These are phyloP conservation scores for Boletus reticuloceps DNA, from an alignment of 768 basidiomycete species.

Conservation along the genomic window DNA sequence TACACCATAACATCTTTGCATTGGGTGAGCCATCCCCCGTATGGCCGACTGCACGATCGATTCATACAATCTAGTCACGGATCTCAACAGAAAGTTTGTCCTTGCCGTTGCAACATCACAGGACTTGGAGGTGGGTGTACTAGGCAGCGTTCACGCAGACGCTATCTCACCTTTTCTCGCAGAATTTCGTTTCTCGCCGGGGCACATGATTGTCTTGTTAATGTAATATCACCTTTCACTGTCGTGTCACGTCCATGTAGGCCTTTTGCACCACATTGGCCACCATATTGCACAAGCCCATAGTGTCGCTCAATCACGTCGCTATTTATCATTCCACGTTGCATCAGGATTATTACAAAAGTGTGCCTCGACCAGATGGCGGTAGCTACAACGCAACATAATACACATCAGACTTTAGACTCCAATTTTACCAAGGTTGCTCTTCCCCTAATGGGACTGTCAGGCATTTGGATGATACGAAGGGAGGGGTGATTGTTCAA, in stretches of 20 bases:
- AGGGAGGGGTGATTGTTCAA: no score
- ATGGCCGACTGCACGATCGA: slow-evolving; percentile 1
- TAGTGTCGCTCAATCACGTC: no score
- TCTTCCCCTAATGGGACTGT: no score
- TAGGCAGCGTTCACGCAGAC: not conserved
- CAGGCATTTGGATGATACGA: no score
- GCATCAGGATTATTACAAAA: not conserved
- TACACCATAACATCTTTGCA: slow-evolving; percentile 70
- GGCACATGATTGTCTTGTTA: slow-evolving; percentile 15
- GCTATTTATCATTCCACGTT: not conserved
- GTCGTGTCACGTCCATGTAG: no score
- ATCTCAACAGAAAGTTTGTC: slow-evolving; percentile 77
- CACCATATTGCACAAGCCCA: no score
- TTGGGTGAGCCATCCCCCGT: slow-evolving; percentile 49
- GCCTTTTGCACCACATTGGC: no score
- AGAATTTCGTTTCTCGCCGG: slow-evolving; percentile 32
- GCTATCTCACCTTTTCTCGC: not conserved
- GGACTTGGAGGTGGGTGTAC: slow-evolving; percentile 52
- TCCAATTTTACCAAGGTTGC: no score
- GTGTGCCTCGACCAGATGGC: not conserved
- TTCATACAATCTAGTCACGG: slow-evolving; percentile 62
- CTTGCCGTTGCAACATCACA: slow-evolving; percentile 75
- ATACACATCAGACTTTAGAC: no score
- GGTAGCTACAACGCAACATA: no score
- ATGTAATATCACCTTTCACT: not conserved